Conservation (phyloP, 2,329 filamentous ascomycete genomes). For the Eurotiales sp. region DNA sequence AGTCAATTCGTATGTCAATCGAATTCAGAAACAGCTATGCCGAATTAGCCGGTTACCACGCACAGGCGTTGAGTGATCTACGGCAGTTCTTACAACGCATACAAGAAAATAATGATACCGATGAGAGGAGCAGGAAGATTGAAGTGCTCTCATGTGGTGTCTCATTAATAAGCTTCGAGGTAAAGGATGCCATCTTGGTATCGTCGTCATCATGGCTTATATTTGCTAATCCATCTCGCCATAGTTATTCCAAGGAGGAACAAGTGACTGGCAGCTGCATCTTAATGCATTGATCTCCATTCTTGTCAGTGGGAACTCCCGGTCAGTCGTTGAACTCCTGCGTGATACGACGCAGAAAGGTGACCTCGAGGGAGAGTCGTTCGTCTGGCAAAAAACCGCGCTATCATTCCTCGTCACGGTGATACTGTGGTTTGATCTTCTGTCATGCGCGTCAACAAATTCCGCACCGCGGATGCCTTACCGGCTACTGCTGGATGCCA, state of each 20-base stretch:
- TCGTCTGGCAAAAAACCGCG: conserved; percentile 11
- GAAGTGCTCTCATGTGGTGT: conserved; percentile 18
- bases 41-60: conserved; percentile 16
- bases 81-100: conserved; percentile 15
- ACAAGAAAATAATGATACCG: conserved; percentile 1
- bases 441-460: conserved; percentile 16
- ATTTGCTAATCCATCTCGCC: not conserved
- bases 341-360: not conserved
- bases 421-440: conserved; percentile 17
- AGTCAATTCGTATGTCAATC: conserved; percentile 11
- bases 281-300: conserved; percentile 16
- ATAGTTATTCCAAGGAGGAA: conserved; percentile 18
- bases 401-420: conserved; percentile 15
- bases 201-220: no score
- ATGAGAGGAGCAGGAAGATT: conserved; percentile 12
- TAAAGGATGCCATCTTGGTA: not conserved
- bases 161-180: conserved; percentile 18
- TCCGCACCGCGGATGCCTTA: conserved; percentile 13
- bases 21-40: conserved; percentile 8
- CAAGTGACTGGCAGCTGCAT: conserved; percentile 18
- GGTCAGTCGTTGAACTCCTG: conserved; percentile 1
- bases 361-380: not conserved
- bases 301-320: conserved; percentile 3
- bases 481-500: conserved; percentile 4
- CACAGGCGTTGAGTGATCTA: conserved; percentile 14